A percentile compares a stretch with the other conserved stretches of the same genome.
phyloP scores from a whole-genome alignment of 2,329 filamentous ascomycete genomes.

The Gnomoniopsis sp. region DNA sequence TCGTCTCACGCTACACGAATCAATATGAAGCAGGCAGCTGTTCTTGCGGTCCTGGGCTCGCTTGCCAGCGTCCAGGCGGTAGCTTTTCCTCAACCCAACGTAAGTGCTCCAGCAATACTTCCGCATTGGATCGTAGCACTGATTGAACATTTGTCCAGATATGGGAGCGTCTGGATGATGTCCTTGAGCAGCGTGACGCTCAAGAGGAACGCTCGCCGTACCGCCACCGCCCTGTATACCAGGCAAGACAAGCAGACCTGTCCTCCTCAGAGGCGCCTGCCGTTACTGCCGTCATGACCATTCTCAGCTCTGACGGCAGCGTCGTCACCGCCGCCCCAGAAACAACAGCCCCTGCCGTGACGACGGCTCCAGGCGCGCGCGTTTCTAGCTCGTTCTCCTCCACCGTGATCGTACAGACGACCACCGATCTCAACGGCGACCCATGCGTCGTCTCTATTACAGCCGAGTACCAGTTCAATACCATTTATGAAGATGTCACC shows the following conservation, averaged over 20 bases:
- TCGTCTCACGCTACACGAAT: background rate
- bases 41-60: slow-evolving; percentile 3
- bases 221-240: background rate
- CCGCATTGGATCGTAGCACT: background rate
- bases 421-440: background rate
- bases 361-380: background rate
- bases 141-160: background rate
- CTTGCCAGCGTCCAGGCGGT: background rate
- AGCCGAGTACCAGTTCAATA: too few relatives aligned
- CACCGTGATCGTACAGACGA: background rate
- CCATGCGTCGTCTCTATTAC: background rate
- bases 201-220: background rate
- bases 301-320: background rate
- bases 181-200: background rate
- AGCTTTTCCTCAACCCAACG: slow-evolving; percentile 1
- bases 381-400: background rate
- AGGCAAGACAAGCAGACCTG: background rate
- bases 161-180: slow-evolving; percentile 2
- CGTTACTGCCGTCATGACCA: background rate
- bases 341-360: background rate
- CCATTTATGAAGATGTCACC: background rate
- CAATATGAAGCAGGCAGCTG: slow-evolving; percentile 7
- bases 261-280: background rate
- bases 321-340: background rate
- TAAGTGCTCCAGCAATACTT: background rate